These are phyloP conservation scores for Rhytidiadelphus loreus DNA, from an alignment of 225 moss, liverwort and hornwort genomes.

Conservation along the genomic window DNA sequence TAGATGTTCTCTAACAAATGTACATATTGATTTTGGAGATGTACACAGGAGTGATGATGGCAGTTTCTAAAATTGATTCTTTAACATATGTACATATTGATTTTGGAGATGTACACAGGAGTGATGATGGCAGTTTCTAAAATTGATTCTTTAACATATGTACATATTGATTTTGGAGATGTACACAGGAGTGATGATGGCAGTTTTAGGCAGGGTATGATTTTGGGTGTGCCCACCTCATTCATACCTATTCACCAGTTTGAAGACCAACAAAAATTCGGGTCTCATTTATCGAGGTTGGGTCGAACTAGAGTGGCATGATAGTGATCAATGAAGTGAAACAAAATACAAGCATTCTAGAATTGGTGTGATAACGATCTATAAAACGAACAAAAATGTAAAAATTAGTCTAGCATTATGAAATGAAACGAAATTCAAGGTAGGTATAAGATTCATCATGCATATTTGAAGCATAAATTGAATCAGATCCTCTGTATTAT, in stretches of 20 bases:
- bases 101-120: too few species aligned
- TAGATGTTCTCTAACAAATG: neutral
- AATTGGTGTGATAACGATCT: neutral
- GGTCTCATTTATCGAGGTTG: neutral
- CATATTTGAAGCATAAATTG: neutral
- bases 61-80: too few species aligned
- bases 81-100: too few species aligned
- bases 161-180: neutral
- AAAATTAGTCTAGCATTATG: neutral
- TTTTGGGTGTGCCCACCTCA: neutral
- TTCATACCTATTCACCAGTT: neutral
- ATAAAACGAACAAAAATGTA: neutral
- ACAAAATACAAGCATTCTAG: neutral
- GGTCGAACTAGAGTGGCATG: neutral
- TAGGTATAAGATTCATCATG: neutral
- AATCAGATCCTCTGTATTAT: neutral
- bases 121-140: too few species aligned
- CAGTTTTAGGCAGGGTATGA: fast-evolving
- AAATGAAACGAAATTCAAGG: neutral
- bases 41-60: neutral
- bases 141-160: neutral
- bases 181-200: neutral
- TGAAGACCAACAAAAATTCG: neutral
- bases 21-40: neutral
- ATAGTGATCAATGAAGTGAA: neutral